Evolutionary conservation across 2,329 filamentous ascomycete species (phyloP), one percentile per base, ranked within the genome.

Genomic region (Bipolaris bicolor): DNA sequence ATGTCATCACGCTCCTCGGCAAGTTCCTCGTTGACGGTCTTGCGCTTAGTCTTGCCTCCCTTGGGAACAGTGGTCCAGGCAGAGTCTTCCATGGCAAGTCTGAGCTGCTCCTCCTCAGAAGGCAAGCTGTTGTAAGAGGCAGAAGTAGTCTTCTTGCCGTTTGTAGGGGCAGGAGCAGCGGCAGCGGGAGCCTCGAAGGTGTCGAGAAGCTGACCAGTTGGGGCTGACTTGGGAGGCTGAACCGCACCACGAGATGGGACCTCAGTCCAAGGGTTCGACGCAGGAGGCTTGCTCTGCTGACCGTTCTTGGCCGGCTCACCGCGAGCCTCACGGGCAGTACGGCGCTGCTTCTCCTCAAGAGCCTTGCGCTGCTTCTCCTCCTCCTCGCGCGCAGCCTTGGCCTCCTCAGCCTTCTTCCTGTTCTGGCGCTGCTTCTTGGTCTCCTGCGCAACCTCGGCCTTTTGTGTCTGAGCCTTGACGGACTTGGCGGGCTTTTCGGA

Each of bases 341-440:
- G 90, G 63, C 92, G 87, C 81, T 97, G 93, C 75, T 90, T 88
- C 81, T 97, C 92, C 69, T 91, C 82, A 59, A 90, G 82, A 36
- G 81, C 80, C 80, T 91, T 90, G 71, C 93, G 89, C 70, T 90
- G 84, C 72, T 88, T 86, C 79, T 97, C 93, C 0, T 89, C 86
- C 67, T 90, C 89, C 72, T 93, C 89, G 29, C 90, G 87, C 55
- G 86, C 83, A 29, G 83, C 81, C 82, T 91, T 95, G 70, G 88
- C 87, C 56, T 87, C 89, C 78, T 97, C 92, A 36, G 86, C 88
- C 86, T 97, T 97, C 81, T 90, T 87, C 66, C 89, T 86, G 80
- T 97, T 95, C 81, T 97, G 93, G 58, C 92, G 88, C 81, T 96
- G 91, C 83, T 97, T 97, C 89, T 97, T 97, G 18, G 89, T 90